Conservation (phyloP, 305 asterid genomes). For the Euphrasia arctica region DNA sequence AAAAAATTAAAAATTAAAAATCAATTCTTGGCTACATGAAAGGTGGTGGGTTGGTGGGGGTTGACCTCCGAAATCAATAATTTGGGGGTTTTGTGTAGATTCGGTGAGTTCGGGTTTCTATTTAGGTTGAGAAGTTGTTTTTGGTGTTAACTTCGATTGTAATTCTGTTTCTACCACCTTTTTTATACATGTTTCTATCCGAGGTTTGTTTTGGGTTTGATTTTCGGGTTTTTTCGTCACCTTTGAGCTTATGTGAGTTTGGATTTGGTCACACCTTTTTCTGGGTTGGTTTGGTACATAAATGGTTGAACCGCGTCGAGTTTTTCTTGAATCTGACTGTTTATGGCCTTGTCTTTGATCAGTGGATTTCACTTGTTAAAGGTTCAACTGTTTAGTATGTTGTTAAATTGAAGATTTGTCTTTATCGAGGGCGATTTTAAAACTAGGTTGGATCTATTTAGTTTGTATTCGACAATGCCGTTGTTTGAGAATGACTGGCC, state of each 20-base stretch:
- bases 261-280: conserved; percentile 21
- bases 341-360: conserved; percentile 18
- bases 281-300: conserved; percentile 14
- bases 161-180: conserved; percentile 33
- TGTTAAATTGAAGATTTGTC: conserved; percentile 1
- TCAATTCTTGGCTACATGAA: conserved; percentile 31
- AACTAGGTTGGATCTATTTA: too few species aligned
- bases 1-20: too few species aligned
- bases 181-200: not conserved
- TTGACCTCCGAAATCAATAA: conserved; percentile 47
- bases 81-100: conserved; percentile 35
- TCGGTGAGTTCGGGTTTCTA: too few species aligned
- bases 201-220: conserved; percentile 19
- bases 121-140: conserved; percentile 28
- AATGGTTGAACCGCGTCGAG: not conserved
- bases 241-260: conserved; percentile 30
- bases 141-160: conserved; percentile 22
- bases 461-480: conserved; percentile 4
- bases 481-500: not conserved
- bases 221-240: conserved; percentile 28
- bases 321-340: not conserved
- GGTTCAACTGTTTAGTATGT: conserved; percentile 13
- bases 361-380: conserved; percentile 3
- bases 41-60: conserved; percentile 91
- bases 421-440: too few species aligned